Percentiles rank a stretch among this genome's conserved stretches.
Conservation (phyloP, 257 asterid species). For the Solanum habrochaites region DNA sequence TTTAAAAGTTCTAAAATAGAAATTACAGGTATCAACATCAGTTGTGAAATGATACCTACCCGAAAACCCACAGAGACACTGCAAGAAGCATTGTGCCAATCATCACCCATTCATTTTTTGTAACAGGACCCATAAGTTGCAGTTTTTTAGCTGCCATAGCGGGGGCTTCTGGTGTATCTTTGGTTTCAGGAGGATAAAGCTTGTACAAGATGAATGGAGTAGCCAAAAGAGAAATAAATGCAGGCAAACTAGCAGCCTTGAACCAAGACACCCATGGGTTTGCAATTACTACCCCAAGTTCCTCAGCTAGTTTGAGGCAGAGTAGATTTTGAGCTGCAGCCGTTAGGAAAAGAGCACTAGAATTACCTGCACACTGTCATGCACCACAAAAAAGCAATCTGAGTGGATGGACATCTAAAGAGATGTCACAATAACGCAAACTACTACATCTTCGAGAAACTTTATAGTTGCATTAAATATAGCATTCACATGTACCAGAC, state of each 20-base stretch:
- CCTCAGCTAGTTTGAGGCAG: constrained; percentile 95
- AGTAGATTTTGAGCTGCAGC: constrained; percentile 98
- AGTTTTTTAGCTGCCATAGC: constrained; percentile 77
- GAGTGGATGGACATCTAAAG: constrained; percentile 11
- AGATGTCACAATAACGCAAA: not conserved
- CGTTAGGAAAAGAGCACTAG: constrained; percentile 97
- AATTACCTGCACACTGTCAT: constrained; percentile 87
- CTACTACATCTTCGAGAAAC: not conserved
- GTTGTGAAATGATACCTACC: constrained; percentile 34
- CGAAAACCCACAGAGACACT: constrained; percentile 82
- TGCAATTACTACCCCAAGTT: constrained; percentile 74
- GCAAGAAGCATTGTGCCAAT: constrained; percentile 95
- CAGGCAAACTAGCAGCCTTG: constrained; percentile 93
- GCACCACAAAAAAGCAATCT: constrained; percentile 23
- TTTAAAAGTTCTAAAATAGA: not conserved
- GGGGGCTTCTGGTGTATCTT: constrained; percentile 96
- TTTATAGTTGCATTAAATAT: not conserved
- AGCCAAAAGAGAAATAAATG: constrained; percentile 62
- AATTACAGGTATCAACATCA: not conserved
- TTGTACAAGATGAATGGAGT: constrained; percentile 79
- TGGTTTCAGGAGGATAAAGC: constrained; percentile 87
- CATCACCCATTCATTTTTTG: constrained; percentile 85
- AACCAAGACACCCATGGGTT: constrained; percentile 96
- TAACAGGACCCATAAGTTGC: constrained; percentile 76
- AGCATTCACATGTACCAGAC: not conserved